phyloP scores from a whole-genome alignment of 1,284 basidiomycete species.

The Ustilago lituana region DNA sequence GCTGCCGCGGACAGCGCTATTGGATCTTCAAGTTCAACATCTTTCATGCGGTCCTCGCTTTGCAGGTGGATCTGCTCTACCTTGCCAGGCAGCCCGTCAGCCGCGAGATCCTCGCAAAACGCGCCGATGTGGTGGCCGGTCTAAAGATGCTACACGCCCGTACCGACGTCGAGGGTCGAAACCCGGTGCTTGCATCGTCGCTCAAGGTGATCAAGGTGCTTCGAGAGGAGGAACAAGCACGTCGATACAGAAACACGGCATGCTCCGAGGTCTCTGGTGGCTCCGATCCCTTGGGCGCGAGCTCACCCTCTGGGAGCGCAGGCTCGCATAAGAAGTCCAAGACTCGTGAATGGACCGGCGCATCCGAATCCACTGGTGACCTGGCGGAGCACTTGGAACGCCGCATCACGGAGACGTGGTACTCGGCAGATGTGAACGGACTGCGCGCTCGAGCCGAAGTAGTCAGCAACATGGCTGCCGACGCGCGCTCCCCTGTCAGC shows the following conservation, averaged over 20 bases:
- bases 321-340: constrained; percentile 17
- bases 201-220: constrained; percentile 52
- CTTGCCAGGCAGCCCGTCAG: constrained; percentile 34
- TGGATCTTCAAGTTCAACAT: constrained; percentile 51
- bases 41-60: constrained; percentile 44
- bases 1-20: constrained; percentile 35
- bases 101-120: constrained; percentile 37
- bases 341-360: constrained; percentile 31
- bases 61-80: constrained; percentile 45
- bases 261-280: background rate
- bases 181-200: constrained; percentile 39
- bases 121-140: constrained; percentile 37
- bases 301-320: constrained; percentile 17
- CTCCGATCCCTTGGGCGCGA: constrained; percentile 7
- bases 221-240: constrained; percentile 36
- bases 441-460: constrained; percentile 20
- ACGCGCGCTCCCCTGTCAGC: constrained; percentile 3
- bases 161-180: constrained; percentile 43
- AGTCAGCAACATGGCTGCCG: constrained; percentile 12
- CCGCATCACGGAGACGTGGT: constrained; percentile 39
- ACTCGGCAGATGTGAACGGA: constrained; percentile 20
- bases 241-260: constrained; percentile 8
- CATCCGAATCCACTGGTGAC: constrained; percentile 42
- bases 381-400: constrained; percentile 40
- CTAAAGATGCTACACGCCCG: constrained; percentile 48